Percentiles rank a stretch among this genome's conserved stretches.
These are phyloP conservation scores for Puccinia novopanici DNA, from an alignment of 1,284 basidiomycete genomes.

Conservation along the genomic window DNA sequence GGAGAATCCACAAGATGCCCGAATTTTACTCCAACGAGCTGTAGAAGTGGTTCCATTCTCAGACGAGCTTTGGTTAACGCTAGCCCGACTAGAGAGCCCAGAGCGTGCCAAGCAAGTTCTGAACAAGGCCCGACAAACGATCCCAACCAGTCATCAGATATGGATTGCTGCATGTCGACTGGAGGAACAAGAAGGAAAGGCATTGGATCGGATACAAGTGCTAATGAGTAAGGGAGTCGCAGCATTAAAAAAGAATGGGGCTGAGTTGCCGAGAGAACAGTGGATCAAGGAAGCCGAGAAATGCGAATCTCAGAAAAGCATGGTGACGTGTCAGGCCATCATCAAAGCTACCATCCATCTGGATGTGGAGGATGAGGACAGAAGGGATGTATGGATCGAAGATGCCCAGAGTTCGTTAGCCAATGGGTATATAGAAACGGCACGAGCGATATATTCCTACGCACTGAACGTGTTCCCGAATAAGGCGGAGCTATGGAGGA, in stretches of 20 bases:
- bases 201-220: conserved; percentile 72
- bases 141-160: conserved; percentile 95
- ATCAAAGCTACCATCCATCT: conserved; percentile 91
- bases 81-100: conserved; percentile 87
- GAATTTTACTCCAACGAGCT: conserved; percentile 85
- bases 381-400: conserved; percentile 82
- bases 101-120: conserved; percentile 87
- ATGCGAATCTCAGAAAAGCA: conserved; percentile 82
- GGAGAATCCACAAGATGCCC: conserved; percentile 80
- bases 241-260: conserved; percentile 77
- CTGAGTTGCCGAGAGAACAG: conserved; percentile 85
- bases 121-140: conserved; percentile 89
- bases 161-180: conserved; percentile 95
- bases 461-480: conserved; percentile 89
- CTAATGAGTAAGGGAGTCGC: conserved; percentile 82
- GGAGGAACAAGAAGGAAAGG: conserved; percentile 74
- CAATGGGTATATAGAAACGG: conserved; percentile 75
- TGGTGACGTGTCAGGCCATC: conserved; percentile 87
- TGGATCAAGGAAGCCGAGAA: conserved; percentile 94
- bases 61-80: conserved; percentile 94
- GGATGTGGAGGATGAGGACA: conserved; percentile 92
- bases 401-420: conserved; percentile 82
- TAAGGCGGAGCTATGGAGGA: conserved; percentile 77
- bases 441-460: conserved; percentile 83
- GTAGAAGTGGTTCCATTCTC: conserved; percentile 94